phyloP scores from a whole-genome alignment of 257 asterid genomes.

The Schizonepeta tenuifolia region DNA sequence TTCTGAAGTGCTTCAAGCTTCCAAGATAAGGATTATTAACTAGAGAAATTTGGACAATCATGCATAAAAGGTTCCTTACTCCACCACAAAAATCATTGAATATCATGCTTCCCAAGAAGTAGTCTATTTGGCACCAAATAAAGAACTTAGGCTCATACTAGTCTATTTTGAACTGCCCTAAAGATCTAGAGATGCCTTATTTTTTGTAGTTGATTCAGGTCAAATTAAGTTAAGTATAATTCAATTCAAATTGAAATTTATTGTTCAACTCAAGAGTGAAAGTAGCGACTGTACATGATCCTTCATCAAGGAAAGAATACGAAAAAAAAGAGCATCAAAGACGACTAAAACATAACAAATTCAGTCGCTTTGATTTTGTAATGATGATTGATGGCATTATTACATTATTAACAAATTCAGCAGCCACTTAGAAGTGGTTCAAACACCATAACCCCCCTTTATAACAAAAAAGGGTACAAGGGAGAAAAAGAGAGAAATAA shows the following conservation, averaged over 20 bases:
- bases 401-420: not conserved
- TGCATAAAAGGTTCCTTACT: not conserved
- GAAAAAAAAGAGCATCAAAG: not conserved
- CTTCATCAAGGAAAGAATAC: too few relatives aligned
- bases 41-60: too few relatives aligned
- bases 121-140: not conserved
- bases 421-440: not conserved
- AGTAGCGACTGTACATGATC: too few relatives aligned
- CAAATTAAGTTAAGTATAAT: not conserved
- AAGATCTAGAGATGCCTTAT: conserved; percentile 12
- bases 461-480: too few relatives aligned
- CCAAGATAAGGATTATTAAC: too few relatives aligned
- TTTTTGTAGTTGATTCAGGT: not conserved
- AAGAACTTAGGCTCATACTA: not conserved
- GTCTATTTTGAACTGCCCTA: not conserved
- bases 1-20: too few relatives aligned
- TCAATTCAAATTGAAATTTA: not conserved
- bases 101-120: not conserved
- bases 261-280: not conserved
- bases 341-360: not conserved
- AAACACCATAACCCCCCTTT: not conserved
- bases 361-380: not conserved
- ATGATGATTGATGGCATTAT: not conserved
- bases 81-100: not conserved
- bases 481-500: too few relatives aligned